Conservation (phyloP, 1,284 basidiomycete species). For the Ustilago nuda region DNA sequence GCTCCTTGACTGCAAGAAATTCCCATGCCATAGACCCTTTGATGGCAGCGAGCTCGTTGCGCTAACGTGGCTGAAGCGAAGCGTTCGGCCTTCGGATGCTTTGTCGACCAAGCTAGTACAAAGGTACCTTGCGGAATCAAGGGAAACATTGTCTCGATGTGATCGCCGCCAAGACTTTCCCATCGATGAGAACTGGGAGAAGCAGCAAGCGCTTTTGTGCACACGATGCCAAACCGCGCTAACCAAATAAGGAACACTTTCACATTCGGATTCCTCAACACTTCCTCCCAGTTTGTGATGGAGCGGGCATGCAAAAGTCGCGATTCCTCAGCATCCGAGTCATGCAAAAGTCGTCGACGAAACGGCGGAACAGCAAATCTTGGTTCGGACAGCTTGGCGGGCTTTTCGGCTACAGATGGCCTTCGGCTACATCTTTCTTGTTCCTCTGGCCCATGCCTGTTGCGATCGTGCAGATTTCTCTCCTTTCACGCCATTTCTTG, state of each 20-base stretch:
- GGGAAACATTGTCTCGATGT: neutral
- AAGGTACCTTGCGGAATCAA: neutral
- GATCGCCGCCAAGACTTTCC: neutral
- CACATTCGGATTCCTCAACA: neutral
- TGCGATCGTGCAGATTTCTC: neutral
- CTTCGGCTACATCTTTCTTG: neutral
- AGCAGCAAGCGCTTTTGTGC: neutral
- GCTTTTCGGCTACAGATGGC: neutral
- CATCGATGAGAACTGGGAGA: neutral
- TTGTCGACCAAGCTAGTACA: neutral
- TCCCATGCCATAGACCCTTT: too few species aligned
- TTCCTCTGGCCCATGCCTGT: neutral
- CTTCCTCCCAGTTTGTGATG: neutral
- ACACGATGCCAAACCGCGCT: neutral
- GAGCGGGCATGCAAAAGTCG: constrained; percentile 1
- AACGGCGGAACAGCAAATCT: neutral
- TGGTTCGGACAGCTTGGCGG: neutral
- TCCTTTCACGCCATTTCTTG: neutral
- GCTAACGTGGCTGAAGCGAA: neutral
- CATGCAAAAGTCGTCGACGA: neutral
- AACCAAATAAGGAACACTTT: constrained; percentile 4
- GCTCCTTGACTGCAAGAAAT: too few species aligned
- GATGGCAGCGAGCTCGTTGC: too few species aligned
- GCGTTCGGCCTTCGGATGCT: neutral
- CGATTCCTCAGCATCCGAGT: neutral